Base-by-base conservation (phyloP, 108 stramenopile genomes). In the Epithemia pelagica region DNA sequence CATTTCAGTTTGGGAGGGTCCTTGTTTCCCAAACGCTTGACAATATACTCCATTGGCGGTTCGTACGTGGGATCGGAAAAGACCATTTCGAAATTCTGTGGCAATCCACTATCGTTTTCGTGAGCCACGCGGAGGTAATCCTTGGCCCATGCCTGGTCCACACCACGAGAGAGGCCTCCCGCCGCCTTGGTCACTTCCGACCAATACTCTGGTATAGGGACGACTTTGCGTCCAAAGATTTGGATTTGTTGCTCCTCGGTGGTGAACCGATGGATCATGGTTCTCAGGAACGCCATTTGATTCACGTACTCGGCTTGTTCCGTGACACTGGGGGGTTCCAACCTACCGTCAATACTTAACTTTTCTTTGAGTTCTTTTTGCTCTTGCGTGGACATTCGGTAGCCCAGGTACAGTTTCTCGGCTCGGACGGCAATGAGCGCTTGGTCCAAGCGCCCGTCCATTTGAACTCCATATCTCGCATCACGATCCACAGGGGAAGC, bases 81-180 rank as follows among this genome's bases (percentile, higher is more conserved):
- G 51, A 15, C 15, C 0, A 70, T 30, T 64, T 74, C 68, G 5
- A 64, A 23, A 30, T 64, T 55, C 33, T 74, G 69, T 0, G 74
- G 68, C 21, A 74, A 30, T 21, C 22, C 31, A 57, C 63, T 30
- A 28, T 32, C 54, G 22, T 70, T 52, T 53, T 74, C 74, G 28
- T 33, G 70, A 2, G 30, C 54, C 29, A n/a, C 28, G 37, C 63
- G 74, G 10, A 74, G 63, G 15, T 65, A 59, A 15, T 58, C 31
- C 33, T 69, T 37, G 25, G 74, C 74, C 74, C 74, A 74, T 0
- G 26, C 25, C 24, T 28, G 53, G 63, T 74, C 55, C 10, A 70
- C 68, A 51, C 28, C 62, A 10, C 57, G 52, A 21, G 71, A 66
- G 19, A 67, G 52, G 2, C 71, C 71, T 62, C 31, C 67, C 8